Evolutionary conservation across 1,284 basidiomycete species (phyloP).

Genomic region (Cutaneotrichosporon sp.): DNA sequence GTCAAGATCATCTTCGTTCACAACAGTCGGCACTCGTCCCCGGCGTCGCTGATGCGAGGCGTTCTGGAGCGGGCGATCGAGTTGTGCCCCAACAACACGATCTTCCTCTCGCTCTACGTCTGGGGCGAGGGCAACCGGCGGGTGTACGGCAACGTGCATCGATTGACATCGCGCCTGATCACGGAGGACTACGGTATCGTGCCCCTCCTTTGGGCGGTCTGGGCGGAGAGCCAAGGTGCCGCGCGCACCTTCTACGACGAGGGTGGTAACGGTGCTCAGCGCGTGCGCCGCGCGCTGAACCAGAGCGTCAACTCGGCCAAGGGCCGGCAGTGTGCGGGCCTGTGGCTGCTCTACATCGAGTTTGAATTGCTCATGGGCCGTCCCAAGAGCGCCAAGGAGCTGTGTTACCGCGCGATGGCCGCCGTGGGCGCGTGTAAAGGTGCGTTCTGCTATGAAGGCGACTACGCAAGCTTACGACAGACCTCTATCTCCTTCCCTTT

Average conservation of each 20-base stretch:
- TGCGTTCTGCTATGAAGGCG: slow-evolving; percentile 28
- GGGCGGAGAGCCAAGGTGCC: slow-evolving; percentile 43
- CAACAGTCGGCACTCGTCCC: slow-evolving; percentile 31
- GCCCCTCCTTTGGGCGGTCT: slow-evolving; percentile 47
- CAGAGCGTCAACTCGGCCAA: slow-evolving; percentile 35
- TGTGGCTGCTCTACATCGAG: slow-evolving; percentile 81
- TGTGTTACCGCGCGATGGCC: slow-evolving; percentile 77
- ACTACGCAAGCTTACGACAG: slow-evolving; percentile 57
- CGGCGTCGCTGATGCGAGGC: slow-evolving; percentile 42
- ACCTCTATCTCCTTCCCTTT: slow-evolving; percentile 83
- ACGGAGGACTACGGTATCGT: slow-evolving; percentile 31
- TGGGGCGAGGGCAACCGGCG: slow-evolving; percentile 51
- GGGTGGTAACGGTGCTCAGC: slow-evolving; percentile 44
- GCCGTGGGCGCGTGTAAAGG: slow-evolving; percentile 56
- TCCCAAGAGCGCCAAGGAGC: slow-evolving; percentile 67
- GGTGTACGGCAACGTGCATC: slow-evolving; percentile 53
- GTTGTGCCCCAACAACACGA: slow-evolving; percentile 54
- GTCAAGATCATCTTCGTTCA: slow-evolving; percentile 50
- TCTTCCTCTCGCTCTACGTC: slow-evolving; percentile 54
- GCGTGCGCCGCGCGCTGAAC: slow-evolving; percentile 46
- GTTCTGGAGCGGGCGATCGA: slow-evolving; percentile 51
- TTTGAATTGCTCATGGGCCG: slow-evolving; percentile 72
- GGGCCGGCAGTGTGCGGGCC: slow-evolving; percentile 34
- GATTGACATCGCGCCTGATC: slow-evolving; percentile 35
- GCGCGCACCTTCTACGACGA: slow-evolving; percentile 45